These are phyloP conservation scores for Xerocomus potaroensis DNA, from an alignment of 768 basidiomycete genomes.

Conservation along the genomic window DNA sequence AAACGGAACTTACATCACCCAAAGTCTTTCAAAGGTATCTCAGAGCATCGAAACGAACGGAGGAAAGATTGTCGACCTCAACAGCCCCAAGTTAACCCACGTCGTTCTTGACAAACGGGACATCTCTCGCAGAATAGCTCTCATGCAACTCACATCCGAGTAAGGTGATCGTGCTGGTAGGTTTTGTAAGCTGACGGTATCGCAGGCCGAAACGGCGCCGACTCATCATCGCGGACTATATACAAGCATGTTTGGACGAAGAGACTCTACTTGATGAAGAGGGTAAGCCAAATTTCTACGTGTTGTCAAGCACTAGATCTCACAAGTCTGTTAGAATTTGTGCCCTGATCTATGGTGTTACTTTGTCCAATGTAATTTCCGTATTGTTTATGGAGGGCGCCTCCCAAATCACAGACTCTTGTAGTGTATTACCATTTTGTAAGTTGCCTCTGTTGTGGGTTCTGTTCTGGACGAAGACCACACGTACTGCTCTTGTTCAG, in stretches of 20 bases:
- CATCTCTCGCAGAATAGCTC: conserved; percentile 61
- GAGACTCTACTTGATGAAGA: conserved; percentile 81
- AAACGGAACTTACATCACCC: neutral
- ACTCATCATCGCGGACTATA: conserved; percentile 73
- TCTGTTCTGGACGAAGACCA: too few relatives aligned
- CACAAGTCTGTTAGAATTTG: conserved; percentile 19
- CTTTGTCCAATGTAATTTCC: neutral
- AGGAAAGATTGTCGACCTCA: conserved; percentile 63
- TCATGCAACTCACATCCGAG: conserved; percentile 71
- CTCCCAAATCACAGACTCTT: too few relatives aligned
- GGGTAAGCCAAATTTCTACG: conserved; percentile 35
- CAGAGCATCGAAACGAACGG: conserved; percentile 62
- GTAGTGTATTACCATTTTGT: too few relatives aligned
- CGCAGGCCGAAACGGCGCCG: conserved; percentile 75
- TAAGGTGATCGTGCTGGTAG: conserved; percentile 32
- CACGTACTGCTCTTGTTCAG: too few relatives aligned
- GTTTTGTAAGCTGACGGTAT: conserved; percentile 10
- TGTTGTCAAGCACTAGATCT: neutral
- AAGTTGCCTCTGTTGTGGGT: too few relatives aligned
- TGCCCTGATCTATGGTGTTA: conserved; percentile 13
- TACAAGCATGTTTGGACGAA: conserved; percentile 79
- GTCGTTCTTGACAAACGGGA: conserved; percentile 82
- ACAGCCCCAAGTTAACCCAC: conserved; percentile 82
- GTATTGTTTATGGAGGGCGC: too few relatives aligned
- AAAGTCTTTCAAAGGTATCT: conserved; percentile 53